A percentile compares a stretch with the other conserved stretches of the same genome.
phyloP scores from a whole-genome alignment of 441 rosid genomes.

The Biscutella laevigata region DNA sequence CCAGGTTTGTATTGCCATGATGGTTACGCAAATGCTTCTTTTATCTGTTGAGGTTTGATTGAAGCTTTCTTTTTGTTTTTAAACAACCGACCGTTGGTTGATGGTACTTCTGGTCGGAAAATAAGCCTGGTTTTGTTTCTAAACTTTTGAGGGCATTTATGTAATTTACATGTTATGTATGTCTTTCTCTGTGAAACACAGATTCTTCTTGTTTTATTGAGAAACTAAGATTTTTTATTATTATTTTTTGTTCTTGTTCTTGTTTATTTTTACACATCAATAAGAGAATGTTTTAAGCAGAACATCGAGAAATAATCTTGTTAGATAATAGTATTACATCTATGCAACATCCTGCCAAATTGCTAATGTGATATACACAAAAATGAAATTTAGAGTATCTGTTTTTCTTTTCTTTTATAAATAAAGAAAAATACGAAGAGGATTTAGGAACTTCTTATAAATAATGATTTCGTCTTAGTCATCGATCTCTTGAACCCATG shows the following conservation, averaged over 20 bases:
- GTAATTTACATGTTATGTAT: constrained; percentile 9
- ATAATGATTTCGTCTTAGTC: constrained; percentile 32
- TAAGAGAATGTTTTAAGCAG: not conserved
- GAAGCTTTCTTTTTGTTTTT: not conserved
- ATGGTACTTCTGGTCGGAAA: constrained; percentile 16
- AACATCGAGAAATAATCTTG: constrained; percentile 6
- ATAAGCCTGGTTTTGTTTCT: constrained; percentile 15
- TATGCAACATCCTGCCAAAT: constrained; percentile 8
- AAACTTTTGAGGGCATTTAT: constrained; percentile 17
- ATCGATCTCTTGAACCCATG: constrained; percentile 87
- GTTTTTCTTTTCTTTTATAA: not conserved
- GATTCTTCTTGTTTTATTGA: not conserved
- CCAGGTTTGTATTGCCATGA: constrained; percentile 84
- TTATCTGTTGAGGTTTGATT: constrained; percentile 31
- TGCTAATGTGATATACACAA: constrained; percentile 26
- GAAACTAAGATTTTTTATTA: not conserved
- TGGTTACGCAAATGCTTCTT: constrained; percentile 40
- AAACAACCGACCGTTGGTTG: constrained; percentile 1
- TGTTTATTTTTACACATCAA: not conserved
- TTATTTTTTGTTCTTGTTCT: not conserved
- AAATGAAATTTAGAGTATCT: constrained; percentile 15
- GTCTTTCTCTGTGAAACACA: constrained; percentile 13
- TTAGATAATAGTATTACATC: constrained; percentile 23
- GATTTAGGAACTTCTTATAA: constrained; percentile 12
- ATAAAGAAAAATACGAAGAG: constrained; percentile 16